Conservation (phyloP, 1,284 basidiomycete genomes). For the Puccinia horiana region DNA sequence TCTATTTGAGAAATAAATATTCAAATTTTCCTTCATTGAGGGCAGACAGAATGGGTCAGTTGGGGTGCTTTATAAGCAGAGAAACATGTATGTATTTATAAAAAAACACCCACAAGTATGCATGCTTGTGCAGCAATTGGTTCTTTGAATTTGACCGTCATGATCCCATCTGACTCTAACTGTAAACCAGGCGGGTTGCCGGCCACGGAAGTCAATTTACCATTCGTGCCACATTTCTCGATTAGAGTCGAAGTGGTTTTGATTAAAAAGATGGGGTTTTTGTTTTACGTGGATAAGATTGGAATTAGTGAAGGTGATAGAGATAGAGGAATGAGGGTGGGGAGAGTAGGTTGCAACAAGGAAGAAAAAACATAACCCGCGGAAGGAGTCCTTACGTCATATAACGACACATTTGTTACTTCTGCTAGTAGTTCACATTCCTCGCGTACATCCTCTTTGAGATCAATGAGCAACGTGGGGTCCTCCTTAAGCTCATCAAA, state of each 20-base stretch:
- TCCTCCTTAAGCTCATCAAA: constrained; percentile 84
- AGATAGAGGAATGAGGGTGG: not conserved
- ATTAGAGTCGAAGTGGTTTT: not conserved
- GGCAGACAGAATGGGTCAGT: constrained; percentile 3
- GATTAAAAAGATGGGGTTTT: not conserved
- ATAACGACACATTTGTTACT: constrained; percentile 93
- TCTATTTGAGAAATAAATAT: constrained; percentile 62
- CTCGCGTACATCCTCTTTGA: constrained; percentile 93
- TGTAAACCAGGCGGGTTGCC: constrained; percentile 58
- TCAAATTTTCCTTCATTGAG: constrained; percentile 25
- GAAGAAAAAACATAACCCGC: not conserved
- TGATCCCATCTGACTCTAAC: constrained; percentile 90
- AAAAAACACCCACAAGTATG: constrained; percentile 66
- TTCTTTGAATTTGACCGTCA: constrained; percentile 94
- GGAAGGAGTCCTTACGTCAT: constrained; percentile 70
- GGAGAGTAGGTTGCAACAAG: not conserved
- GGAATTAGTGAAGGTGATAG: not conserved
- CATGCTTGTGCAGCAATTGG: constrained; percentile 84
- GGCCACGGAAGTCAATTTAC: constrained; percentile 1
- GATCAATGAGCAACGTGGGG: constrained; percentile 79
- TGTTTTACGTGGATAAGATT: not conserved
- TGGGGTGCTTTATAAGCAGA: not conserved
- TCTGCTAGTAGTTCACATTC: constrained; percentile 89
- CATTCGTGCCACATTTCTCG: not conserved
- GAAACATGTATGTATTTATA: not conserved